phyloP scores from a whole-genome alignment of 805 yeast species.

The Metschnikowia anglica region DNA sequence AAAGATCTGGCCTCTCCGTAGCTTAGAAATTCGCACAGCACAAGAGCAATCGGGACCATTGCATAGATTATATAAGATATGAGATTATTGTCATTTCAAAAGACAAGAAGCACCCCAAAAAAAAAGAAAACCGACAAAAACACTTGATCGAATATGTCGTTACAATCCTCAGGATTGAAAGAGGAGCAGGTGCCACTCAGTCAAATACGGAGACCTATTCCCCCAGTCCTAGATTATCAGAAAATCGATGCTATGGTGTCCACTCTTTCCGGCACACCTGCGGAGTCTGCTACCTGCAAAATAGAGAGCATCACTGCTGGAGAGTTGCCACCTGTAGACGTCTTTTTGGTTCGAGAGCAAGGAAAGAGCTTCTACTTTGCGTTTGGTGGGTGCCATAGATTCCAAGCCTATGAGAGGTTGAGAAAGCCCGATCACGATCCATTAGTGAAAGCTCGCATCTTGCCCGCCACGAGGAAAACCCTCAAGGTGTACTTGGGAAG shows the following conservation, averaged over 20 bases:
- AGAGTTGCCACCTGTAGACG: constrained; percentile 81
- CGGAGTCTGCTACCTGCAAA: constrained; percentile 61
- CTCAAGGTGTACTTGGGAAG: constrained; percentile 69
- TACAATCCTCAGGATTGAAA: constrained; percentile 57
- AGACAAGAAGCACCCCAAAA: neutral
- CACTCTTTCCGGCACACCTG: constrained; percentile 62
- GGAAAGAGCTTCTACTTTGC: constrained; percentile 71
- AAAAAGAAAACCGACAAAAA: neutral
- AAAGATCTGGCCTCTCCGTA: constrained; percentile 3
- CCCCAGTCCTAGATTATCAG: constrained; percentile 73
- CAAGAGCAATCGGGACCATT: neutral
- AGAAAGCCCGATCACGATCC: constrained; percentile 32
- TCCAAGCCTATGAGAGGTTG: constrained; percentile 74
- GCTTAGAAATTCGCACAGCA: constrained; percentile 7
- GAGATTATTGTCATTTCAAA: neutral
- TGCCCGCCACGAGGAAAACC: constrained; percentile 75
- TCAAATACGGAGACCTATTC: constrained; percentile 75
- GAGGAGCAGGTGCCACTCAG: constrained; percentile 61
- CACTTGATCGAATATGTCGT: constrained; percentile 10
- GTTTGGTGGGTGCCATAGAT: constrained; percentile 88
- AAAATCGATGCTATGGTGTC: constrained; percentile 81
- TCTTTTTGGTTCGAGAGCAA: constrained; percentile 60
- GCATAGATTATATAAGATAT: neutral
- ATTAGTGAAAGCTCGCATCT: constrained; percentile 64
- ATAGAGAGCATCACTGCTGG: constrained; percentile 52